Base-by-base conservation (phyloP, 2,329 filamentous ascomycete genomes). In the Cadophora sp. region DNA sequence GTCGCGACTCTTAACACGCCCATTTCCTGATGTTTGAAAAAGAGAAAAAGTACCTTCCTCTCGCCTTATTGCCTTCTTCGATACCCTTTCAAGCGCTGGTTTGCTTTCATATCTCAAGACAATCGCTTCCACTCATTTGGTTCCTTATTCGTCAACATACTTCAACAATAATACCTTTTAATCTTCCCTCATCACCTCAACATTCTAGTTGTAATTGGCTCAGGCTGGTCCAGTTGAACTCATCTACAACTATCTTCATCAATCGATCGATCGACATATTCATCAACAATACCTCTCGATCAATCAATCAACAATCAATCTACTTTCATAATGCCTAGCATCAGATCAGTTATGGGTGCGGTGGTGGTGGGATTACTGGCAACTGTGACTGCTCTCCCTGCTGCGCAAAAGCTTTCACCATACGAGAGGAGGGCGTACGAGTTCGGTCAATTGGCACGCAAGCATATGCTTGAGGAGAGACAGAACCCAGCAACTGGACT, bases 191-290 rank as follows among this genome's bases (percentile, higher is more conserved):
- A n/a, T 50, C 48, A 19, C 22, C 29, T 58, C 48, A 24, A 65
- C 37, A 24, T 43, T 62, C 62, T 40, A 51, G 58, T 73, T 73
- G 68, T 73, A 73, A 75, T 71, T 64, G 62, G 62, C 69, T 73
- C 73, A 74, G 74, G 75, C 76, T 76, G 74, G 76, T 74, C 74
- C 75, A 76, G 73, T 68, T 73, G 64, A 73, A 69, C 46, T 65
- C 59, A 71, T 62, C 67, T 69, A 62, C 71, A 68, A 48, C 4
- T 60, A 46, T 40, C 48, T 24, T 55, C 55, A 40, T 46, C 43
- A 11, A 43, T 16, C 34, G 59, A 62, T 27, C 46, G 51, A 48
- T 27, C 24, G 56, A 53, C 62, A 12, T 34, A 34, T 34, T 9
- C 14, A 3, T 16, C 3, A 5, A 46, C 43, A 19, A 46, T 19